phyloP scores from a whole-genome alignment of 1,284 basidiomycete species.

The Fomitopsis pinicola region DNA sequence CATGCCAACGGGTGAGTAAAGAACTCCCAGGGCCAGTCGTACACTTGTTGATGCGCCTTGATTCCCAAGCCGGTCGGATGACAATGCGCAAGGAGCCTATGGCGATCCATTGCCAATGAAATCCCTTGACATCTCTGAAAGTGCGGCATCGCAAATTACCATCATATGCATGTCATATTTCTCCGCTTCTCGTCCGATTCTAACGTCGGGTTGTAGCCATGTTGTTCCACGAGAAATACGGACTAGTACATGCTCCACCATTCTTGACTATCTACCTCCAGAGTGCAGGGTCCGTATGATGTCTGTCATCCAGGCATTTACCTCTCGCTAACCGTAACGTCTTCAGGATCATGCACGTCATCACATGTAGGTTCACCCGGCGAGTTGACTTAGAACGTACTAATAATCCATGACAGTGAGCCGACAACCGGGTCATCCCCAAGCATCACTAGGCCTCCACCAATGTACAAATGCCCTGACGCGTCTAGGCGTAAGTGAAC shows the following conservation, averaged over 20 bases:
- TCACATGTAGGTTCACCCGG: conserved; percentile 46
- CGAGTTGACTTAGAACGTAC: conserved; percentile 8
- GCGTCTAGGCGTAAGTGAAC: conserved; percentile 59
- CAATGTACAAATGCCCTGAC: conserved; percentile 66
- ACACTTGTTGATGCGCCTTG: neutral
- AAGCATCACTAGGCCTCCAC: conserved; percentile 62
- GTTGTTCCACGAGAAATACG: conserved; percentile 56
- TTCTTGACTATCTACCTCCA: conserved; percentile 76
- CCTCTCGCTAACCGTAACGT: conserved; percentile 5
- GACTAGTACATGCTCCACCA: conserved; percentile 59
- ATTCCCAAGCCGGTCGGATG: neutral
- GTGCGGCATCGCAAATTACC: conserved; percentile 72
- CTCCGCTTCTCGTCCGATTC: neutral
- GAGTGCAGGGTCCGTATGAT: conserved; percentile 59
- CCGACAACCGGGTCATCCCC: conserved; percentile 62
- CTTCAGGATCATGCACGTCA: conserved; percentile 75
- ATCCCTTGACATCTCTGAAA: conserved; percentile 74
- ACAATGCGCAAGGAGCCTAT: neutral
- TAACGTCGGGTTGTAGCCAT: conserved; percentile 36
- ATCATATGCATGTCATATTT: conserved; percentile 49
- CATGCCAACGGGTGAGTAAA: conserved; percentile 57
- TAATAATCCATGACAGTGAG: conserved; percentile 43
- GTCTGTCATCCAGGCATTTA: neutral
- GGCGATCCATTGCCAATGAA: conserved; percentile 34
- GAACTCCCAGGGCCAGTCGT: neutral